phyloP scores from a whole-genome alignment of 768 basidiomycete genomes.

The Boletus pseudopeckii region DNA sequence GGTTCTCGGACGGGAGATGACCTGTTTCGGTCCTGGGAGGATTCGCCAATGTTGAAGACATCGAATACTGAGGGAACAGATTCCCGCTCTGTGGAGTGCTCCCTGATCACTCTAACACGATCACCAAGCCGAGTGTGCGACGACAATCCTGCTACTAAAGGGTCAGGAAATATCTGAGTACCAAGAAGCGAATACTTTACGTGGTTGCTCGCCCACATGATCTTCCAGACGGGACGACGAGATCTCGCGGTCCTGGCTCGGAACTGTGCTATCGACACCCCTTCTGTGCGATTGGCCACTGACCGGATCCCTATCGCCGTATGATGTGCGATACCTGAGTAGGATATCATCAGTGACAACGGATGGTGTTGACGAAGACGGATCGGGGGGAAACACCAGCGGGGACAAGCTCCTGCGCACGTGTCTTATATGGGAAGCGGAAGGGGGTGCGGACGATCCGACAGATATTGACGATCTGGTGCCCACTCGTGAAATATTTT shows the following conservation, averaged over 20 bases:
- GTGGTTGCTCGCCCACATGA: conserved; percentile 5
- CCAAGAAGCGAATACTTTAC: conserved; percentile 4
- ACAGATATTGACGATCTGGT: conserved; percentile 12
- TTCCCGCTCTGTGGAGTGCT: conserved; percentile 22
- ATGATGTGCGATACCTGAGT: conserved; percentile 11
- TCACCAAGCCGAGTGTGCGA: conserved; percentile 9
- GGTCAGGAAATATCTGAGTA: neutral
- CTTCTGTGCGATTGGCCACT: conserved; percentile 7
- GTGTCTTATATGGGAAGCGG: conserved; percentile 12
- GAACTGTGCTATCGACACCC: conserved; percentile 1
- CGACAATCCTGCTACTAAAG: neutral
- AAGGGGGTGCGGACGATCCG: conserved; percentile 3
- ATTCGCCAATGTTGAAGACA: conserved; percentile 26
- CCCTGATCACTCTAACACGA: conserved; percentile 19
- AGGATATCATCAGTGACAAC: conserved; percentile 15
- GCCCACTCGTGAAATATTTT: conserved; percentile 7
- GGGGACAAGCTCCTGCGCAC: conserved; percentile 27
- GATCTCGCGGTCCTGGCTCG: conserved; percentile 1
- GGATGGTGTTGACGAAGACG: conserved; percentile 9
- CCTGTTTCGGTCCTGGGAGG: conserved; percentile 18
- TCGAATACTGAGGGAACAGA: conserved; percentile 27
- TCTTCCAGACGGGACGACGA: conserved; percentile 7
- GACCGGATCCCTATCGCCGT: neutral
- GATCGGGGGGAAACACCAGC: conserved; percentile 20
- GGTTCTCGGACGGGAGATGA: conserved; percentile 10